A percentile compares a stretch with the other conserved stretches of the same genome.
phyloP scores from a whole-genome alignment of 2,329 filamentous ascomycete species.

The Hypoxylon sp. region DNA sequence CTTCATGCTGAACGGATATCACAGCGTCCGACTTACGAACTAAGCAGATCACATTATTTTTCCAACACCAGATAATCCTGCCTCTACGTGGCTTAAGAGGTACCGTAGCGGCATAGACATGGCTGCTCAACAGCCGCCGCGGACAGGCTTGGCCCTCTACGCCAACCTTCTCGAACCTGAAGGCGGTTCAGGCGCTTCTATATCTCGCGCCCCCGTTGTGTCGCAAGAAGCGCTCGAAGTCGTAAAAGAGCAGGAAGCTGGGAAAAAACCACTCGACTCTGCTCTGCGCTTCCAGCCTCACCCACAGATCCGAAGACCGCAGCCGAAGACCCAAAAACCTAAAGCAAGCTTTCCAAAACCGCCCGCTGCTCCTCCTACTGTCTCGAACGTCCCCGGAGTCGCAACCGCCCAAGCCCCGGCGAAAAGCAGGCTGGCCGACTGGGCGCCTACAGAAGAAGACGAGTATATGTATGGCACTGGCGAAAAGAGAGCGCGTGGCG shows the following conservation, averaged over 20 bases:
- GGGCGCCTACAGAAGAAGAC: constrained; percentile 81
- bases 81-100: not conserved
- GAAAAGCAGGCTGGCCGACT: constrained; percentile 83
- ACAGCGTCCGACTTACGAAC: not conserved
- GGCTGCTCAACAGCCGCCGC: constrained; percentile 53
- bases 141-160: constrained; percentile 77
- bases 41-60: not conserved
- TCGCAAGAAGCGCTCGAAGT: constrained; percentile 70
- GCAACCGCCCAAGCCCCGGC: constrained; percentile 54
- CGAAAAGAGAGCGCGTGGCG: constrained; percentile 79
- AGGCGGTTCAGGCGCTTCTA: constrained; percentile 67
- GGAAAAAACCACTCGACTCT: constrained; percentile 73
- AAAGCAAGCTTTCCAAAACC: constrained; percentile 71
- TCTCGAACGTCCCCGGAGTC: constrained; percentile 45
- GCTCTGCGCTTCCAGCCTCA: constrained; percentile 84
- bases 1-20: constrained; percentile 13
- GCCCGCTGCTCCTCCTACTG: constrained; percentile 51
- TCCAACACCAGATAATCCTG: not conserved
- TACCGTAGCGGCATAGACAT: constrained; percentile 34
- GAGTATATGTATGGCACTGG: constrained; percentile 76
- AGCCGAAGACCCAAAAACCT: constrained; percentile 68
- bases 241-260: constrained; percentile 60
- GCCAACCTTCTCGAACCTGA: constrained; percentile 81
- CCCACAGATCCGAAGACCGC: constrained; percentile 75
- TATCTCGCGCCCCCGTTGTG: constrained; percentile 80